Percentiles rank a stretch among this genome's conserved stretches.
Conservation (phyloP, 768 basidiomycete genomes). For the Terana coerulea region DNA sequence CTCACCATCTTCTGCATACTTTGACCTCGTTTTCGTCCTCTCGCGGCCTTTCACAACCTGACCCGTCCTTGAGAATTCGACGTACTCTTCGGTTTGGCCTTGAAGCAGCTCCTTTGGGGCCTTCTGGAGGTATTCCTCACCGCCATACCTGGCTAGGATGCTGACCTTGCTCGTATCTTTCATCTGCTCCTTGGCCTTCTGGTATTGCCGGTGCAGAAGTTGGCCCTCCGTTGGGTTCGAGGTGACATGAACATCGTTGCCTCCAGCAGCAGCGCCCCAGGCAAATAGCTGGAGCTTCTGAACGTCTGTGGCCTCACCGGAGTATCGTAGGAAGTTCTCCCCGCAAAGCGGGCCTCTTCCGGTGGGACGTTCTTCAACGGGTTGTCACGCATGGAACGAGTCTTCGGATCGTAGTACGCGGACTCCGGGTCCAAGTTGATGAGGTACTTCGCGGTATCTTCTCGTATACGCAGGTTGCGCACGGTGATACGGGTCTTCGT, state of each 20-base stretch:
- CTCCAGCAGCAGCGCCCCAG: slow-evolving; percentile 91
- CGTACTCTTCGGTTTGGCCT: slow-evolving; percentile 96
- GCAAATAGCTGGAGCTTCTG: slow-evolving; percentile 94
- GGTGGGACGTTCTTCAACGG: slow-evolving; percentile 70
- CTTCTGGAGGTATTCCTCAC: slow-evolving; percentile 84
- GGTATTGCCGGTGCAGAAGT: slow-evolving; percentile 86
- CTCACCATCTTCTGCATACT: slow-evolving; percentile 95
- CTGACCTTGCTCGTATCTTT: slow-evolving; percentile 87
- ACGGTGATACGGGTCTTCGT: slow-evolving; percentile 98
- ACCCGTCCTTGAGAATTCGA: slow-evolving; percentile 93
- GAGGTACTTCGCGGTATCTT: slow-evolving; percentile 98
- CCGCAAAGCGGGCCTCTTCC: slow-evolving; percentile 73
- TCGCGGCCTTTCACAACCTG: slow-evolving; percentile 91
- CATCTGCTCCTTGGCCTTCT: slow-evolving; percentile 86
- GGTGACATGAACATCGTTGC: slow-evolving; percentile 93
- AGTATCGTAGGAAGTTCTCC: slow-evolving; percentile 90
- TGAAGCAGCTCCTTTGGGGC: slow-evolving; percentile 91
- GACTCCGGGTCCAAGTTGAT: slow-evolving; percentile 93
- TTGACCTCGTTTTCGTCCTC: slow-evolving; percentile 80
- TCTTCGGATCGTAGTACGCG: slow-evolving; percentile 99
- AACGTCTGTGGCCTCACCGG: slow-evolving; percentile 91
- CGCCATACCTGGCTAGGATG: slow-evolving; percentile 91
- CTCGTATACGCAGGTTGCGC: slow-evolving; percentile 95
- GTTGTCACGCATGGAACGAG: slow-evolving; percentile 98
- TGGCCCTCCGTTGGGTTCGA: slow-evolving; percentile 97